Evolutionary conservation across 1,139 yeast genomes (phyloP), one percentile per base, ranked within the genome.

Genomic region (Yamadazyma sp.): DNA sequence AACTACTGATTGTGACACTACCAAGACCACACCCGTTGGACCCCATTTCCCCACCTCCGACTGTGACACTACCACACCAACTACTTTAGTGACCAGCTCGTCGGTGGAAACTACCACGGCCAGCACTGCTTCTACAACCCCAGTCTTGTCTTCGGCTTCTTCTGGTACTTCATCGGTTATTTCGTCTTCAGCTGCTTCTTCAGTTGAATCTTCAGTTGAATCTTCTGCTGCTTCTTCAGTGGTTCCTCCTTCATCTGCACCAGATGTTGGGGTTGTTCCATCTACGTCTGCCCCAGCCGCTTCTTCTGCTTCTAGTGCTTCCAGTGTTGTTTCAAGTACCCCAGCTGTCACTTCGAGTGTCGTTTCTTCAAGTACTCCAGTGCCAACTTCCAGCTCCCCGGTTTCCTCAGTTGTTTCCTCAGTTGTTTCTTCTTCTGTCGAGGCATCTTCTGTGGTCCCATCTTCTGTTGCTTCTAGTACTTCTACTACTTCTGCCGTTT

Each of bases 1-100:
- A 20, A 20, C 24, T 10, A 41, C 46, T 33, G 34, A 38, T 17
- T 44, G 55, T 14, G 47, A 58, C 41, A 55, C 62, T 43, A 49
- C 58, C 43, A 54, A 66, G 17, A 27, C 40, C 12, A n/a, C 41
- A 7, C 37, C 42, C 16, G 35, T 14, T n/a, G n/a, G n/a, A 20
- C 10, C 33, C 31, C 12, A 11, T 15, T 15, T 11, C 15, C 8
- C 35, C 8, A n/a, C 17, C 5, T 6, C 22, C 22, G 22, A 20
- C 22, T 20, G 22, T 24, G 26, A 24, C 9, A 17, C 38, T 16
- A 17, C 41, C 28, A 27, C 30, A 30, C 36, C 43, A 6, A 35
- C 46, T 23, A 30, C 46, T 16, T 46, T 54, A 17, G 16, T n/a
- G n/a, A n/a, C 30, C 23, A 15, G 12, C 5, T 26, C 43, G 17